Evolutionary conservation across 2,329 filamentous ascomycete species (phyloP).

Genomic region (Capronia coronata): DNA sequence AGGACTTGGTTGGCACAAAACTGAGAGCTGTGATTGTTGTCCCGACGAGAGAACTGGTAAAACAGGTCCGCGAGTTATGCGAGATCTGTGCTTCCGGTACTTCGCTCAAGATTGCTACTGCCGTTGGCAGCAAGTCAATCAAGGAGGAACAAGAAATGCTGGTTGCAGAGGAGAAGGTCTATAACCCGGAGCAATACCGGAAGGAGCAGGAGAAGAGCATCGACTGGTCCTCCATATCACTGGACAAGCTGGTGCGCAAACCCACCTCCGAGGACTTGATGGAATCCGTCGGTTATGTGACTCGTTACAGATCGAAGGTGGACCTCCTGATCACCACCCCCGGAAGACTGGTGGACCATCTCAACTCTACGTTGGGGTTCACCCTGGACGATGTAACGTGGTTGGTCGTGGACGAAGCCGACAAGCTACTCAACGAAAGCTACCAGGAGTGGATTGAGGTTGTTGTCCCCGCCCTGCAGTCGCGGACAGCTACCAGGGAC

Average conservation of each 20-base stretch:
- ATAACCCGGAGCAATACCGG: constrained; percentile 58
- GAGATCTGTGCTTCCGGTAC: constrained; percentile 67
- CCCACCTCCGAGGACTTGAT: constrained; percentile 36
- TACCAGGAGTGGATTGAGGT: constrained; percentile 84
- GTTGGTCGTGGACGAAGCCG: constrained; percentile 92
- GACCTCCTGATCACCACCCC: constrained; percentile 93
- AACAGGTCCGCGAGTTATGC: constrained; percentile 72
- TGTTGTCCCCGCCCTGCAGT: constrained; percentile 64
- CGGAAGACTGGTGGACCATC: constrained; percentile 86
- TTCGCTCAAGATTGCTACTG: constrained; percentile 69
- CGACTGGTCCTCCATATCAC: constrained; percentile 44
- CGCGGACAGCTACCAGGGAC: constrained; percentile 84
- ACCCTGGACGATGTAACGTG: constrained; percentile 71
- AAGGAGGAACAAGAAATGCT: constrained; percentile 57
- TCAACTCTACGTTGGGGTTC: constrained; percentile 80
- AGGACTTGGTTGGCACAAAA: constrained; percentile 56
- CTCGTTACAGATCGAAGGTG: constrained; percentile 62
- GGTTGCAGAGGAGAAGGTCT: constrained; percentile 59
- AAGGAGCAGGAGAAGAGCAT: constrained; percentile 35
- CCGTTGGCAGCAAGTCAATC: constrained; percentile 73
- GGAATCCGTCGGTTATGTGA: constrained; percentile 56
- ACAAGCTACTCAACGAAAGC: constrained; percentile 80
- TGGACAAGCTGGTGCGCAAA: constrained; percentile 42
- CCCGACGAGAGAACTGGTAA: constrained; percentile 83
- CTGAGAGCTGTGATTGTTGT: constrained; percentile 78